Evolutionary conservation across 768 basidiomycete genomes (phyloP).

Genomic region (Dacryopinax primogenitus): DNA sequence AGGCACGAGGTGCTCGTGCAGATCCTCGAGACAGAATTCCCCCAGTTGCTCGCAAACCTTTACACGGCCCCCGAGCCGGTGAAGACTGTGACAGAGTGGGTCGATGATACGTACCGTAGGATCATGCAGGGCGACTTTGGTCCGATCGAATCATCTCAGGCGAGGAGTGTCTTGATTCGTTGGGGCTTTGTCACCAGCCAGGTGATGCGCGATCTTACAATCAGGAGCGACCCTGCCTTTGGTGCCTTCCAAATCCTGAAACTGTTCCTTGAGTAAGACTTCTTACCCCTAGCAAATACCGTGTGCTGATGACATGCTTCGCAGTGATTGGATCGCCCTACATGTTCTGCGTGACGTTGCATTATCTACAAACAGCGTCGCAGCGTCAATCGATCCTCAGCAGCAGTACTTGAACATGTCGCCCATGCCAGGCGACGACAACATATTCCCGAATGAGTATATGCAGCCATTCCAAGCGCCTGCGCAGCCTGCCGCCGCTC

Average conservation of each 20-base stretch:
- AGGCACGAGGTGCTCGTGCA: conserved; percentile 81
- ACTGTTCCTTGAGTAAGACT: conserved; percentile 71
- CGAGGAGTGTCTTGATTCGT: conserved; percentile 72
- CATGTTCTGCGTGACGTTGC: conserved; percentile 79
- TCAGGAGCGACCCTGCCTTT: conserved; percentile 83
- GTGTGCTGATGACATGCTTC: background rate
- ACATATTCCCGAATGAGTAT: conserved; percentile 49
- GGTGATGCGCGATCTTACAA: conserved; percentile 87
- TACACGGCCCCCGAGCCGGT: conserved; percentile 66
- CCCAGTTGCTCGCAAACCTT: conserved; percentile 57
- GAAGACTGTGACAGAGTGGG: conserved; percentile 79
- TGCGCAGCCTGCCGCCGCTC: conserved; percentile 24
- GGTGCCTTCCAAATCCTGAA: conserved; percentile 88
- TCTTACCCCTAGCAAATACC: background rate
- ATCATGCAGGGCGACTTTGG: conserved; percentile 4
- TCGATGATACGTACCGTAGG: conserved; percentile 42
- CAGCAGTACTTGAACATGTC: conserved; percentile 77
- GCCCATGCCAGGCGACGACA: conserved; percentile 82
- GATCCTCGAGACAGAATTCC: conserved; percentile 73
- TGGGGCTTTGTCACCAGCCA: conserved; percentile 91
- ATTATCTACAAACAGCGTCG: conserved; percentile 79
- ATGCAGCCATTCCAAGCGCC: conserved; percentile 28
- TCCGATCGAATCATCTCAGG: background rate
- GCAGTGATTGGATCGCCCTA: conserved; percentile 81
- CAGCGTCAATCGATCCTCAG: conserved; percentile 82